Evolutionary conservation across 805 yeast species (phyloP).

Genomic region (Kazachstania viticola): DNA sequence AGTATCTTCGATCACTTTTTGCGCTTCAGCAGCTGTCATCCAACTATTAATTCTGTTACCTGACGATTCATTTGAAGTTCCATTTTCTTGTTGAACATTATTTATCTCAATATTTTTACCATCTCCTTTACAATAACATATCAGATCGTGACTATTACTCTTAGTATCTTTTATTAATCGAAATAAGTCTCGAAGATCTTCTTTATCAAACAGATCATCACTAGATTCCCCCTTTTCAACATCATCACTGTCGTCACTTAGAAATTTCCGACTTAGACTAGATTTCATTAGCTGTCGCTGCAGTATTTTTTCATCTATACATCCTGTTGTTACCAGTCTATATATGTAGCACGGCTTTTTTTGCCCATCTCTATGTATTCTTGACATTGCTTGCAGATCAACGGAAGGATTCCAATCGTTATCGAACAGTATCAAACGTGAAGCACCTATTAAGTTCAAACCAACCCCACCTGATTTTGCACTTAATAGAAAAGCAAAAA

Average conservation of each 20-base stretch:
- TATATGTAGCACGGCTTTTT: constrained; percentile 65
- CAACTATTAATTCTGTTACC: constrained; percentile 28
- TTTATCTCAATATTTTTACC: constrained; percentile 30
- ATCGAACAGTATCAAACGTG: constrained; percentile 72
- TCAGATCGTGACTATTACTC: constrained; percentile 70
- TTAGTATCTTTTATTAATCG: constrained; percentile 37
- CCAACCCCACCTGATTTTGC: constrained; percentile 95
- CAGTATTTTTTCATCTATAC: constrained; percentile 86
- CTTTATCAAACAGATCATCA: constrained; percentile 55
- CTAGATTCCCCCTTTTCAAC: constrained; percentile 30
- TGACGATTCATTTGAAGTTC: constrained; percentile 5
- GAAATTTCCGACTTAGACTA: constrained; percentile 64
- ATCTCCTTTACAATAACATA: constrained; percentile 50
- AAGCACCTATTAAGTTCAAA: constrained; percentile 80
- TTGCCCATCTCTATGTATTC: constrained; percentile 93
- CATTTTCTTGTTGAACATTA: constrained; percentile 1
- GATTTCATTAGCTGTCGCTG: constrained; percentile 83
- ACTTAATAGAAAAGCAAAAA: constrained; percentile 63
- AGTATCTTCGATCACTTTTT: constrained; percentile 14
- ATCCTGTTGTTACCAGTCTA: constrained; percentile 75
- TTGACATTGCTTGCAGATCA: constrained; percentile 90
- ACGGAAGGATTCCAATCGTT: constrained; percentile 96
- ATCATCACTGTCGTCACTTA: constrained; percentile 24
- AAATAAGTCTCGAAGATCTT: constrained; percentile 68
- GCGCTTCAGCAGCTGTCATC: constrained; percentile 44